Conservation (phyloP, 2,329 filamentous ascomycete genomes). For the Pseudocercospora fijiensis region DNA sequence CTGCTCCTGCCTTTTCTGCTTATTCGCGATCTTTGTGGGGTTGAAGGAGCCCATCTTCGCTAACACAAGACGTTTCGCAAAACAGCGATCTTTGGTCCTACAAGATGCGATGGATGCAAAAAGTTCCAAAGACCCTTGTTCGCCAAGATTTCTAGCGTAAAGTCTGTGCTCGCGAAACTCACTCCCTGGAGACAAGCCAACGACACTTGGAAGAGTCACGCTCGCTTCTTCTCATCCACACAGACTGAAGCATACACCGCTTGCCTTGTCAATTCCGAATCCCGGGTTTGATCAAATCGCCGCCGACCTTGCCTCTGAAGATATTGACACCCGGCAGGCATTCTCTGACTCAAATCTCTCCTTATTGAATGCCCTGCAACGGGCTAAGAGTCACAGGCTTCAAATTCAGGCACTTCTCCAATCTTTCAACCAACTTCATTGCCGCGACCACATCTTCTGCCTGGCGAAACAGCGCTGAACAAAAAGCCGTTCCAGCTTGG, state of each 20-base stretch:
- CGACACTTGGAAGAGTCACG: neutral
- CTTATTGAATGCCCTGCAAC: constrained; percentile 20
- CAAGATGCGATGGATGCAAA: neutral
- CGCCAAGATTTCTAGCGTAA: neutral
- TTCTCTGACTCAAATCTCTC: constrained; percentile 16
- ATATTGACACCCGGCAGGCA: neutral
- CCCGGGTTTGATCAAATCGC: neutral
- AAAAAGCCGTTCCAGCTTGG: neutral
- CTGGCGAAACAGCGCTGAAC: neutral
- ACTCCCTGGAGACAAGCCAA: neutral
- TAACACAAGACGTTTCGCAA: neutral
- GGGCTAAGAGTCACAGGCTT: constrained; percentile 21
- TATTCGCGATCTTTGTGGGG: constrained; percentile 47
- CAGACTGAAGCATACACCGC: neutral
- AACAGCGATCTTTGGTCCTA: neutral
- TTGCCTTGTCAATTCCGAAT: neutral
- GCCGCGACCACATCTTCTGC: neutral
- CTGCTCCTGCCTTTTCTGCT: constrained; percentile 73
- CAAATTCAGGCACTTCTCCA: constrained; percentile 1
- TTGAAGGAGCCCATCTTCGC: constrained; percentile 34
- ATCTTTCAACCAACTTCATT: neutral
- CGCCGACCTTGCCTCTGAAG: neutral
- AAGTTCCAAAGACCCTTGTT: constrained; percentile 3
- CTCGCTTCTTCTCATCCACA: neutral
- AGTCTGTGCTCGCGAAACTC: neutral